Conservation (phyloP, 176 grass and related monocot genomes). For the Zizania latifolia region DNA sequence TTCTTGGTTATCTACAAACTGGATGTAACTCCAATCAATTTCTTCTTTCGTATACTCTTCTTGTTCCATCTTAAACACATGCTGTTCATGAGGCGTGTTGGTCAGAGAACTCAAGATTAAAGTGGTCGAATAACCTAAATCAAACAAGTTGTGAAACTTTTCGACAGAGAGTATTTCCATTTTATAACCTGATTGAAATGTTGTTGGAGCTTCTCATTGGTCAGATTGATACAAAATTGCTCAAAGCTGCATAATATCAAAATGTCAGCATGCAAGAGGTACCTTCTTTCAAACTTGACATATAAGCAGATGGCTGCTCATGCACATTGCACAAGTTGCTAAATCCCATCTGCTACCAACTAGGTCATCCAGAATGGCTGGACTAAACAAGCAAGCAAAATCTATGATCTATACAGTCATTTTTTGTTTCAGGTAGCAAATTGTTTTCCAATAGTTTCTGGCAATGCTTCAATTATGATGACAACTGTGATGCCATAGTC, state of each 20-base stretch:
- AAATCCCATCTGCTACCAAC: not conserved
- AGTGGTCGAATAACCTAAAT: constrained; percentile 1
- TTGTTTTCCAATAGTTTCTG: not conserved
- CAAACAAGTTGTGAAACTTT: not conserved
- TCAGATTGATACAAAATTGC: constrained; percentile 98
- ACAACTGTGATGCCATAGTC: not conserved
- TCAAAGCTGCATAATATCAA: constrained; percentile 75
- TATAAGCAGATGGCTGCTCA: constrained; percentile 13
- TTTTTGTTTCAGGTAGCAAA: not conserved
- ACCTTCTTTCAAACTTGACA: not conserved
- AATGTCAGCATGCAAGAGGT: constrained; percentile 22
- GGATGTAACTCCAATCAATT: constrained; percentile 98
- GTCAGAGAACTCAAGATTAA: constrained; percentile 15
- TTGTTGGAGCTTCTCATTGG: constrained; percentile 98
- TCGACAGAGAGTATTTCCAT: not conserved
- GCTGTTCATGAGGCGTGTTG: constrained; percentile 47
- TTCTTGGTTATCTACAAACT: constrained; percentile 94
- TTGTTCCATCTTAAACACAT: constrained; percentile 99
- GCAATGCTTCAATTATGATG: not conserved
- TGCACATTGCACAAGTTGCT: constrained; percentile 11
- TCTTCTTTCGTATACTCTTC: constrained; percentile 98
- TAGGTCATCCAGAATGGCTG: not conserved
- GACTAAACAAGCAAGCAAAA: not conserved
- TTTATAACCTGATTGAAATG: constrained; percentile 91
- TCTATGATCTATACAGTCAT: not conserved